Base-by-base conservation (phyloP, 768 basidiomycete genomes). In the Clitopilus hobsonii region DNA sequence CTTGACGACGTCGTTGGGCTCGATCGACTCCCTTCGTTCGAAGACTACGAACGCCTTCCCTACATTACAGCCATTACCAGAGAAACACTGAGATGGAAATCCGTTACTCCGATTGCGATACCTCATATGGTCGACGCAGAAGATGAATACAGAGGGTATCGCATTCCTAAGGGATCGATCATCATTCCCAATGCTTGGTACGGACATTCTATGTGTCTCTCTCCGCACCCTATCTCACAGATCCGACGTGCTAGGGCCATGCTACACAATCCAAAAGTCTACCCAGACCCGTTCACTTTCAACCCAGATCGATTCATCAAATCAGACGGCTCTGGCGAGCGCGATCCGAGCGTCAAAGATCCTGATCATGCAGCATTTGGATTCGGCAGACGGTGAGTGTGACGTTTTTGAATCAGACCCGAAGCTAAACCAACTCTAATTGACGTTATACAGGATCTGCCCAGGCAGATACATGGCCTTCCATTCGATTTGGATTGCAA, bases 221-320 rank as follows among this genome's bases (percentile, higher is more conserved):
- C 53, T 18, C 14, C 20, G 16, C 27, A 13, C 22, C 18, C n/a
- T 26, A 11, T 18, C 27, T 49, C n/a, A 29, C 26, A 24, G 8
- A 24, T 14, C 51, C 1, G 1, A 4, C 2, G 38, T 38, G 28
- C 52, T 32, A 77, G 77, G 77, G 70, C 71, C 2, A 70, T 79
- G 51, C 67, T 72, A 1, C 73, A 71, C 50, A 66, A 80, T 29
- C 69, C 72, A 49, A 52, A 58, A 6, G 62, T 61, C 26, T 77
- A 74, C 57, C 70, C 72, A 1, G 72, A 78, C 47, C 74, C 77
- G 13, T 66, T 66, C 38, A 59, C 48, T 1, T 78, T 79, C 60
- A 71, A 69, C 23, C 76, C 76, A 3, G 75, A 77, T 25, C 71
- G 75, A 10, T 77, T 72, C 56, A 56, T 72, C 11, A 26, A 54